Percentiles rank a stretch among this genome's conserved stretches.
These are phyloP conservation scores for Sporothrix dimorphospora DNA, from an alignment of 2,329 filamentous ascomycete species.

Conservation along the genomic window DNA sequence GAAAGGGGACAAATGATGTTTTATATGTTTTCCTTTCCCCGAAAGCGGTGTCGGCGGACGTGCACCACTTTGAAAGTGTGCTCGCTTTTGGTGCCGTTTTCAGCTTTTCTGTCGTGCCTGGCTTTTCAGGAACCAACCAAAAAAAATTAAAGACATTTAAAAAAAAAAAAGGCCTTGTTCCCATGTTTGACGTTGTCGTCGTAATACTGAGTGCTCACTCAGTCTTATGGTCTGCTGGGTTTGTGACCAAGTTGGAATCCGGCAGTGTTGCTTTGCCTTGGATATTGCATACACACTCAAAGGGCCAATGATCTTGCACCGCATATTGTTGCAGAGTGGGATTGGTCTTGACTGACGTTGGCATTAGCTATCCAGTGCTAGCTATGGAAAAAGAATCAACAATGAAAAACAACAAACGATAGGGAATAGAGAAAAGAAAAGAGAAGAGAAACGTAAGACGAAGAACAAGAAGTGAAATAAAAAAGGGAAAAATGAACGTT, in stretches of 20 bases:
- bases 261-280: too few species aligned
- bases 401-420: not conserved
- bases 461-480: too few species aligned
- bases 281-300: not conserved
- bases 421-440: not conserved
- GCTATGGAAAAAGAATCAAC: not conserved
- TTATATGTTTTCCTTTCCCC: too few species aligned
- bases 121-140: constrained; percentile 19
- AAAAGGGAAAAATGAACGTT: not conserved
- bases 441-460: not conserved
- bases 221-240: not conserved
- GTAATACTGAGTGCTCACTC: too few species aligned
- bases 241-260: too few species aligned
- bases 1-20: not conserved
- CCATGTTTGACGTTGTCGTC: not conserved
- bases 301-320: not conserved
- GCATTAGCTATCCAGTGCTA: not conserved
- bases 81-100: not conserved
- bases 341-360: not conserved
- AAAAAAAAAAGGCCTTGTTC: not conserved
- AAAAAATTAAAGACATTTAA: constrained; percentile 25
- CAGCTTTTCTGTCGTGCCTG: constrained; percentile 18
- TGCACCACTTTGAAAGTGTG: not conserved
- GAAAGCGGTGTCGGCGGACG: not conserved
- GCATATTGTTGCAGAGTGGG: not conserved